Conservation (phyloP, 208 protist genomes). For the Vickermania ingenoplastis region DNA sequence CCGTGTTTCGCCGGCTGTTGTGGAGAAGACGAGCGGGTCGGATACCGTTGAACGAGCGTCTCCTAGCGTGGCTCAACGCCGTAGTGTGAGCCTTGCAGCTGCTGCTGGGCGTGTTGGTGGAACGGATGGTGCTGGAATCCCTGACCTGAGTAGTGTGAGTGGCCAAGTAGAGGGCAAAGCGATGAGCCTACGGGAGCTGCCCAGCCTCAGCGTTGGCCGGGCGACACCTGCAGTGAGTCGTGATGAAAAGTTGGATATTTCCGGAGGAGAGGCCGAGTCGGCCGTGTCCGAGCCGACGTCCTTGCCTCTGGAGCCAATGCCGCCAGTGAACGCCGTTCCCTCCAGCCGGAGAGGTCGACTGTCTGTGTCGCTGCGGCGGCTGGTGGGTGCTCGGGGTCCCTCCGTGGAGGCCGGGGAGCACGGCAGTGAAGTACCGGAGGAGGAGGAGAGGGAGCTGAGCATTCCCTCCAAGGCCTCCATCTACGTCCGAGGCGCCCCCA, state of each 20-base stretch:
- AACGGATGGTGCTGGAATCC: background rate
- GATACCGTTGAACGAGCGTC: background rate
- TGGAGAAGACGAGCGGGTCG: background rate
- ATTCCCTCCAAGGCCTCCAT: too few species aligned
- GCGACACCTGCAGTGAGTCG: background rate
- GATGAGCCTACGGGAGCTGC: background rate
- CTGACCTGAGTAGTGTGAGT: background rate
- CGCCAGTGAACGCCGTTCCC: background rate
- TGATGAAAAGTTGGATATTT: background rate
- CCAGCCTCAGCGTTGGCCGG: background rate
- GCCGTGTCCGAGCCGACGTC: background rate
- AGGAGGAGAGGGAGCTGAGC: too few species aligned
- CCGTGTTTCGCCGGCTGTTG: background rate
- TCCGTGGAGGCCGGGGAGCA: background rate
- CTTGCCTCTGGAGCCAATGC: background rate
- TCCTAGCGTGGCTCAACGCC: background rate
- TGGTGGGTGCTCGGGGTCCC: background rate
- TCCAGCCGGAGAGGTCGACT: background rate
- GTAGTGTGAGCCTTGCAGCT: background rate
- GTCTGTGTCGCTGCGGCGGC: background rate
- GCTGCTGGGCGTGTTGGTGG: too few species aligned
- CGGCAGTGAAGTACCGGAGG: background rate
- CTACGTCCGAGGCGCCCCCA: too few species aligned
- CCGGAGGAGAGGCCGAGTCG: background rate
- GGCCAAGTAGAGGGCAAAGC: background rate